These are phyloP conservation scores for Ogataea paraovalis DNA, from an alignment of 805 yeast species.

Conservation along the genomic window DNA sequence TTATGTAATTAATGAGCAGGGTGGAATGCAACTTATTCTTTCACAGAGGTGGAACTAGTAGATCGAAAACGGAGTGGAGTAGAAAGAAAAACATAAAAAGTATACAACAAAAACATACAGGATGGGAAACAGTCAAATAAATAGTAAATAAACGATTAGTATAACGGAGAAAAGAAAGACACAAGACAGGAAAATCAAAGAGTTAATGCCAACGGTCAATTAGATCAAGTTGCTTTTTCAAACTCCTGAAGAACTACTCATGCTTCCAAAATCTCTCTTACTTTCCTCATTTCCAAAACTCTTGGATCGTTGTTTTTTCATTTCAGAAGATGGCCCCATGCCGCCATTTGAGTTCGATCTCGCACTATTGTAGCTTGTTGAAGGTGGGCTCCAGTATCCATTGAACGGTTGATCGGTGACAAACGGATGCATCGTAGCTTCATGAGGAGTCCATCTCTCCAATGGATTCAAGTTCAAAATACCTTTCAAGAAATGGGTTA, in stretches of 20 bases:
- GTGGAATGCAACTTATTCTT: too few species aligned
- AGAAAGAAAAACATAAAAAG: too few species aligned
- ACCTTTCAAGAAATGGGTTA: conserved; percentile 76
- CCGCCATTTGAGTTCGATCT: conserved; percentile 7
- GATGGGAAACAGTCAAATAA: too few species aligned
- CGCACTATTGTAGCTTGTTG: conserved; percentile 7
- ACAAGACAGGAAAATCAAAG: too few species aligned
- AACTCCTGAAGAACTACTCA: neutral
- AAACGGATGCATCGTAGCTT: conserved; percentile 89
- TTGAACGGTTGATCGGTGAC: conserved; percentile 57
- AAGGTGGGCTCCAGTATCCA: conserved; percentile 53
- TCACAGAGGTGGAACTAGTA: too few species aligned
- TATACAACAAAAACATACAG: too few species aligned
- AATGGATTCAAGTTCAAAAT: conserved; percentile 82
- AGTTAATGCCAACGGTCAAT: too few species aligned
- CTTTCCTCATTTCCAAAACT: conserved; percentile 15
- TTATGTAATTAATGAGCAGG: neutral
- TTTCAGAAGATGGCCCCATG: neutral
- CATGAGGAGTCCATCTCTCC: conserved; percentile 96
- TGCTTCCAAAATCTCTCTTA: neutral
- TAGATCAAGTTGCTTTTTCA: too few species aligned
- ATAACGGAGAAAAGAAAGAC: too few species aligned
- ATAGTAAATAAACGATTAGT: too few species aligned
- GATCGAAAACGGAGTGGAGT: too few species aligned
- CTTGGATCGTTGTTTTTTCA: conserved; percentile 19